Evolutionary conservation across 176 grass and related monocot genomes (phyloP), one percentile per base, ranked within the genome.

Genomic region (Musa beccarii): DNA sequence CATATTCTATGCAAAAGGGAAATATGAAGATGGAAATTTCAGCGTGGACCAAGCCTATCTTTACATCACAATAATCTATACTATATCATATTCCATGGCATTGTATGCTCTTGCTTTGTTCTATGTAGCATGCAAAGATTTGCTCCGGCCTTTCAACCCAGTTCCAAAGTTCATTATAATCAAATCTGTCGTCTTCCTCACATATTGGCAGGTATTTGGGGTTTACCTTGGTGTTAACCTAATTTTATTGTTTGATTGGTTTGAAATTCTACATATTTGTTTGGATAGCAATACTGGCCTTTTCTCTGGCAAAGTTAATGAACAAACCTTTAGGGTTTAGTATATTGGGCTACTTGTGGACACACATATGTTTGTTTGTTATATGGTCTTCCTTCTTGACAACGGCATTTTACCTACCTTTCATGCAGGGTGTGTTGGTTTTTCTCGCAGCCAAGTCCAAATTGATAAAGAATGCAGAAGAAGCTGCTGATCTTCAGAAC

Each of bases 61-160:
- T 81, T 99, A 99, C 80, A 94, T 99, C 76, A 99, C 95, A 72
- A 94, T 99, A 13, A 94, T 99, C 59, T 94, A 99, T 79, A 91
- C 95, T 25, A 73, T 99, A 17, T 99, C 95, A 62, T 99, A 93
- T 73, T 99, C 95, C 0, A 89, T 91, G 79, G 95, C 95, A 10
- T 64, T 99, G 66, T 99, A 99, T 80, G 81, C 95, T 73, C 87
- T 99, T 19, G 95, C 83, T 54, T 81, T 99, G 56, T 94, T 99
- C 86, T 99, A 99, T 78, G 88, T 83, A 78, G 95, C 95, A 24
- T 99, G 95, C 53, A 90, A 89, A 78, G 90, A 99, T 84, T 81
- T 99, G 23, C 88, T 99, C 74, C 64, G 85, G 26, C 90, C 95
- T 71, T 99, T 84, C 78, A 99, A 99, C 66, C 95, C 95, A 2